Conservation (phyloP, 208 protist genomes). For the Naegleria lovaniensis region DNA sequence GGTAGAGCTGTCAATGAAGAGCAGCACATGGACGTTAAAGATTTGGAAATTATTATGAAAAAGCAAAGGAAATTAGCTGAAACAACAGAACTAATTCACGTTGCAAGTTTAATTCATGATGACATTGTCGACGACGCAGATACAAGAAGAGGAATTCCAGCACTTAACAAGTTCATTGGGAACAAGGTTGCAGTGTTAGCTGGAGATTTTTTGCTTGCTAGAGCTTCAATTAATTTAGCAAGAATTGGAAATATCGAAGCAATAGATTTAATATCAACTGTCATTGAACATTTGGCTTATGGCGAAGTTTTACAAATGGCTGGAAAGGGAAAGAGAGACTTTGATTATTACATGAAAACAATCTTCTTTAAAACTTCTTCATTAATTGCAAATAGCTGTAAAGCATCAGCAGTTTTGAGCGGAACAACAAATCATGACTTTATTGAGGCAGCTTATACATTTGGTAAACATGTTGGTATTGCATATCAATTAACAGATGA, state of each 20-base stretch:
- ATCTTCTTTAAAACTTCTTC: slow-evolving; percentile 24
- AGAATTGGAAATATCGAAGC: slow-evolving; percentile 7
- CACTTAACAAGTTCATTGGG: slow-evolving; percentile 70
- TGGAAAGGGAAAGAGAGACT: background rate
- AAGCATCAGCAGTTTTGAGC: background rate
- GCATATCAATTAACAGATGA: slow-evolving; percentile 28
- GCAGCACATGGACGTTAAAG: background rate
- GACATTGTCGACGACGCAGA: slow-evolving; percentile 87
- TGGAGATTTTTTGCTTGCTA: slow-evolving; percentile 19
- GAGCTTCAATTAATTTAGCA: background rate
- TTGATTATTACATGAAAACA: slow-evolving; percentile 23
- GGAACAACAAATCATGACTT: background rate
- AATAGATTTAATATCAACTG: slow-evolving; percentile 19
- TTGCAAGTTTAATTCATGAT: slow-evolving; percentile 88
- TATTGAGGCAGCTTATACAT: background rate
- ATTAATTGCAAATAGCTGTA: slow-evolving; percentile 17
- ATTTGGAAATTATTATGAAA: background rate
- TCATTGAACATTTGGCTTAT: slow-evolving; percentile 27
- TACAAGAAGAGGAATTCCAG: slow-evolving; percentile 70
- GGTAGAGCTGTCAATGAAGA: background rate
- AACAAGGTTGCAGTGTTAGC: slow-evolving; percentile 76
- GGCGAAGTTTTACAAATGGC: slow-evolving; percentile 25
- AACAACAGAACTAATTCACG: slow-evolving; percentile 90
- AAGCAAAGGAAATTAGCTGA: slow-evolving; percentile 61
- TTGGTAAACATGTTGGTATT: slow-evolving; percentile 25